Base-by-base conservation (phyloP, 106 monocot genomes). In the Apostasia shenzhenica region DNA sequence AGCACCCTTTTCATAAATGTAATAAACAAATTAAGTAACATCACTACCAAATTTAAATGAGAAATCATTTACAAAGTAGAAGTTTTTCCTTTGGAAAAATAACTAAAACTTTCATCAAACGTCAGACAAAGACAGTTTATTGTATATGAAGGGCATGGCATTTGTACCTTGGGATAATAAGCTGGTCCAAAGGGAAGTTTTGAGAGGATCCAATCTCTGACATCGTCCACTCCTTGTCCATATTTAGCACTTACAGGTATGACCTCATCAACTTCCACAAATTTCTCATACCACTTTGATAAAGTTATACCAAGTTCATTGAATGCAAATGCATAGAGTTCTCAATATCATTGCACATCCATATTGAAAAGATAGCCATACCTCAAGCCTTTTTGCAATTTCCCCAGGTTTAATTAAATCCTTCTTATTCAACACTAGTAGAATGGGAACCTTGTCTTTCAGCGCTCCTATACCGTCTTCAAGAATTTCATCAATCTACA, bases 181-280 rank as follows among this genome's bases (percentile, higher is more conserved):
- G 87, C 76, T 73, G 97, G 97, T 10, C 97, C 97, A 49, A 84
- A 68, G 0, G 97, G 92, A 45, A 99, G 75, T 78, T 99, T 99
- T 50, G 92, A 89, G 10, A 99, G 58, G 63, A 99, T 87, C 97
- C 97, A 99, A 14, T 93, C 85, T 68, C 83, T 89, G 66, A 99
- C 77, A 85, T 99, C 92, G 73, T 93, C 85, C 13, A 92, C 84
- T 68, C 92, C 97, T 8, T 87, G 84, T 37, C 87, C 92, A 80
- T 83, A 99, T 76, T 92, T 99, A 45, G 97, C 92, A 85, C 97
- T 99, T 57, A 99, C 72, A 67, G 97, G 97, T 85, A 99, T 99
- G 61, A 99, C 89, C 41, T 99, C 97, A 70, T 99, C 97, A 70
- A 81, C 92, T 68, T 81, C 73, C 7, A 85, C 81, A 72, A 85